Percentiles rank a stretch among this genome's conserved stretches.
These are phyloP conservation scores for Myxozyma sirexii DNA, from an alignment of 805 yeast species.

Conservation along the genomic window DNA sequence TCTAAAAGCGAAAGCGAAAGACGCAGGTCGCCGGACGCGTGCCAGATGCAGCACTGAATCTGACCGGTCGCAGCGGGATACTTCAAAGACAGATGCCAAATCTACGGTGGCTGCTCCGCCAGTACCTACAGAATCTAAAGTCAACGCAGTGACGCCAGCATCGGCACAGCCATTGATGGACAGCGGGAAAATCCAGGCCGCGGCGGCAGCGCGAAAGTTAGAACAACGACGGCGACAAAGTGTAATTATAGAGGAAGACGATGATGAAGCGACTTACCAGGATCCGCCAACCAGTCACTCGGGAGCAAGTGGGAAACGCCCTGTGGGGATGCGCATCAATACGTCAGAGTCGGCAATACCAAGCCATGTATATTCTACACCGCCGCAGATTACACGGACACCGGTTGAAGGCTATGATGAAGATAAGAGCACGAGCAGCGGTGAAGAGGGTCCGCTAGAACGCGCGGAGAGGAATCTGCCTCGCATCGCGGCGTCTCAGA, in stretches of 20 bases:
- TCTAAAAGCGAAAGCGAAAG: not conserved
- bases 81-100: not conserved
- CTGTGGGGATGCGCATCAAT: not conserved
- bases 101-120: no score
- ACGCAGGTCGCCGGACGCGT: not conserved
- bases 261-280: not conserved
- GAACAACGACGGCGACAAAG: conserved; percentile 5
- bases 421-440: not conserved
- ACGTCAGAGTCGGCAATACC: not conserved
- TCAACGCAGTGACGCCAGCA: no score
- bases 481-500: conserved; percentile 10
- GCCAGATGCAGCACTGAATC: conserved; percentile 3
- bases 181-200: not conserved
- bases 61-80: not conserved
- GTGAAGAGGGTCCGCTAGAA: conserved; percentile 11
- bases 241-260: conserved; percentile 16
- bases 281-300: not conserved
- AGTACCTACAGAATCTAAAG: no score
- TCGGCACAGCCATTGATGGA: not conserved
- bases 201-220: conserved; percentile 1
- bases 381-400: conserved; percentile 3
- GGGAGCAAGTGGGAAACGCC: not conserved
- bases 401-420: not conserved
- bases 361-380: not conserved
- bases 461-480: conserved; percentile 19